Evolutionary conservation across 306 rosid species (phyloP), one percentile per base, ranked within the genome.

Genomic region (Luffa acutangula): DNA sequence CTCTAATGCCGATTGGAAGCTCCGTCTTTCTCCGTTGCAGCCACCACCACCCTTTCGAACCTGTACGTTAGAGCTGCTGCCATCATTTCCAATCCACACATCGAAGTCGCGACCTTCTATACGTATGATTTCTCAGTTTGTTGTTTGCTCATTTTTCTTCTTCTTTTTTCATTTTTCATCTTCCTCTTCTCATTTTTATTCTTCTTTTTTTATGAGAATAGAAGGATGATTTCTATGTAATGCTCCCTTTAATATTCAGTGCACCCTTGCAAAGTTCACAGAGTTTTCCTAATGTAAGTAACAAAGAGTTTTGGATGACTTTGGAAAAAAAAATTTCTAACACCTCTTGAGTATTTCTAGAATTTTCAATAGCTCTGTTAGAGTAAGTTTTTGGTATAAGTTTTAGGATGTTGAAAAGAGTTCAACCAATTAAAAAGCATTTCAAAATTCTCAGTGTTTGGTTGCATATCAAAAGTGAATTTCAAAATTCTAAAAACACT

Each of bases 241-340:
- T 81, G 64, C 97, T 95, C 25, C 99, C 99, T 88, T 95, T 93
- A 74, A 93, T 76, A 88, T 93, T 91, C 91, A 95, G 85, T 1
- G 87, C 88, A 54, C 97, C 99, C 86, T 96, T 93, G 87, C 54
- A 85, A 33, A 57, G 74, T 25, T 41, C 87, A 86, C 70, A 84
- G 18, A 42, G 58, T 15, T 41, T 75, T 51, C 78, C 21, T 37
- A 73, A 67, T n/a, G n/a, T n/a, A n/a, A 82, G 34, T 54, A 66
- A 42, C 14, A n/a, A 34, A 6, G 51, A 39, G 49, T 39, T 41
- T 41, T 18, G 52, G 6, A 41, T 18, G 53, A 43, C 4, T 69
- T n/a, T 31, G 20, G 71, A 58, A 48, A 10, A 9, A 0, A 36
- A 0, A 8, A 17, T 11, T 42, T n/a, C 39, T n/a, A 65, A 65